Percentiles rank a stretch among this genome's conserved stretches.
Conservation (phyloP, 2,329 filamentous ascomycete genomes). For the Volutella citrinella region DNA sequence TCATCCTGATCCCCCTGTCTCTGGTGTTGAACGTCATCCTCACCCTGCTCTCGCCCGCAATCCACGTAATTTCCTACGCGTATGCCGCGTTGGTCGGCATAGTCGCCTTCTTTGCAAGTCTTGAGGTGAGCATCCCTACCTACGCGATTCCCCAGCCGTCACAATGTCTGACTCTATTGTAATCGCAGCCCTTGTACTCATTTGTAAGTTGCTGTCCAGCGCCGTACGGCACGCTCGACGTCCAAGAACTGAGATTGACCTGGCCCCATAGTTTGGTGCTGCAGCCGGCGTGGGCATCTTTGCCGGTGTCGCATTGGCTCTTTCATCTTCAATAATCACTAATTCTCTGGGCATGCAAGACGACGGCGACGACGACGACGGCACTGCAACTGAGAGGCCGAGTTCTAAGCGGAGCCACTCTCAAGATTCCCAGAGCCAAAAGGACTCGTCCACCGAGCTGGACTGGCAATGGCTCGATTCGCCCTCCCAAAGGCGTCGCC, state of each 20-base stretch:
- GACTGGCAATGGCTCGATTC: conserved; percentile 39
- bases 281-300: conserved; percentile 66
- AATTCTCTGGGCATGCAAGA: conserved; percentile 46
- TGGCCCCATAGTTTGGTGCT: conserved; percentile 49
- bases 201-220: conserved; percentile 33
- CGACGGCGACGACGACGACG: conserved; percentile 12
- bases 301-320: conserved; percentile 57
- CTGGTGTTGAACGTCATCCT: conserved; percentile 26
- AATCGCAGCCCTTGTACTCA: conserved; percentile 38
- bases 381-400: conserved; percentile 1
- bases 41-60: conserved; percentile 34
- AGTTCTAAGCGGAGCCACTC: conserved; percentile 13
- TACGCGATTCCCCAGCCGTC: too few relatives aligned
- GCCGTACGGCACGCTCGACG: conserved; percentile 5
- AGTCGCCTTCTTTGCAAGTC: conserved; percentile 26
- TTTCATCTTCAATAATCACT: conserved; percentile 53
- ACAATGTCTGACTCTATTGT: not conserved
- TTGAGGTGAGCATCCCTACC: conserved; percentile 34
- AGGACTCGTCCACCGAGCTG: conserved; percentile 31
- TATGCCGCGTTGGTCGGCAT: conserved; percentile 19
- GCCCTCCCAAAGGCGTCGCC: conserved; percentile 35
- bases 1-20: conserved; percentile 29
- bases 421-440: conserved; percentile 12
- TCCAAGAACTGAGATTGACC: conserved; percentile 5
- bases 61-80: conserved; percentile 31